Evolutionary conservation across 2,329 filamentous ascomycete species (phyloP), one percentile per base, ranked within the genome.

Genomic region (Metarhizium album): DNA sequence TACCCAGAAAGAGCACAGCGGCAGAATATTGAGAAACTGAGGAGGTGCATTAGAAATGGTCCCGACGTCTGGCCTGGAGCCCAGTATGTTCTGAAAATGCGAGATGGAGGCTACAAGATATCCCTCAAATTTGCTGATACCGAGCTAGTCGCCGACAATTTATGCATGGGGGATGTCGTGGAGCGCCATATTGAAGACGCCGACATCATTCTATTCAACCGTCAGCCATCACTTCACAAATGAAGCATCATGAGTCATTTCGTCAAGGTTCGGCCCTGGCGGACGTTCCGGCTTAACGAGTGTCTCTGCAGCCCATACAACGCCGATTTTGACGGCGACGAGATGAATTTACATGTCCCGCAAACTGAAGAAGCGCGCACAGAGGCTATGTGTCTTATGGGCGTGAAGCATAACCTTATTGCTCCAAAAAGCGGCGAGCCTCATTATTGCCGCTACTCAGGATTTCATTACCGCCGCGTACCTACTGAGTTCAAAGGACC

Each of bases 301-400:
- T 97, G 93, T 79, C 93, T 95, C 2, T 97, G 91, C 69, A 90
- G 86, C 54, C 91, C 91, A 4, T 98, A 97, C 75, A 98, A 97
- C 60, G 91, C 91, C 51, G 91, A 98, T 78, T 98, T 98, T 59
- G 91, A 98, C 61, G 91, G 91, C 54, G 91, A 98, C 60, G 93
- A 98, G 68, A 97, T 98, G 93, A 98, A 98, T 61, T 71, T 98
- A 47, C 91, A 98, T 68, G 90, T 98, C 16, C 91, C 91, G 2
- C 91, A 98, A 64, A 97, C 91, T 0, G 93, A 97, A 70, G 93
- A 97, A 68, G 91, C 91, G 11, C 82, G 93, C 52, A 87, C 90
- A 3, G 93, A 98, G 68, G 93, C 93, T 0, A 93, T 94, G 61
- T 89, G 91, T 58, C 72, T 98, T 46, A 98, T 98, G 91, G 93